A percentile compares a stretch with the other conserved stretches of the same genome.
These are phyloP conservation scores for Pythium vanterpoolii DNA, from an alignment of 352 stramenopile species.

Conservation along the genomic window DNA sequence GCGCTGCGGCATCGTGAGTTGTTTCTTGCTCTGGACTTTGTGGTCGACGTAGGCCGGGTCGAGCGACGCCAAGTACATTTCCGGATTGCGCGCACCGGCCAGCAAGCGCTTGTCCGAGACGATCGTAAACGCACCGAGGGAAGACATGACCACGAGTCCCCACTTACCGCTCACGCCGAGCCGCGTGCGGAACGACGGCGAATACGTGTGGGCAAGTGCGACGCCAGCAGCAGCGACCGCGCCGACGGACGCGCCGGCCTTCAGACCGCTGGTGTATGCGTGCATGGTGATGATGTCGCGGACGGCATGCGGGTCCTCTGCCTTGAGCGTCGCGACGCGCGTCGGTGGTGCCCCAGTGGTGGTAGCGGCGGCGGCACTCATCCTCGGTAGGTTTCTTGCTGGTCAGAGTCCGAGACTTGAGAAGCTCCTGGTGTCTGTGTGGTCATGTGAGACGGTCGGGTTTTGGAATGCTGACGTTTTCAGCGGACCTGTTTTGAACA, in stretches of 20 bases:
- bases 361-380: conserved; percentile 13
- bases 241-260: conserved; percentile 36
- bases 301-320: conserved; percentile 39
- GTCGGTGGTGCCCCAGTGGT: conserved; percentile 11
- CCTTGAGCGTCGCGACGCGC: conserved; percentile 13
- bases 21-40: conserved; percentile 27
- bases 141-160: conserved; percentile 58
- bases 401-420: background rate
- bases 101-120: conserved; percentile 62
- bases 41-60: conserved; percentile 40
- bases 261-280: conserved; percentile 56
- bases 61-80: conserved; percentile 62
- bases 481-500: background rate
- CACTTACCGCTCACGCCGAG: conserved; percentile 73
- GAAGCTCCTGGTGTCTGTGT: background rate
- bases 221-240: conserved; percentile 31
- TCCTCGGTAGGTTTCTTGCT: background rate
- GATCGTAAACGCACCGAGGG: conserved; percentile 64
- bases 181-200: conserved; percentile 61
- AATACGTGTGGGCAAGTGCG: conserved; percentile 54
- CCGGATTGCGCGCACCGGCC: conserved; percentile 61
- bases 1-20: conserved; percentile 46
- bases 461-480: conserved; percentile 8
- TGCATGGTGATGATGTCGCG: conserved; percentile 72
- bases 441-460: conserved; percentile 1